Conservation (phyloP, 495 filamentous ascomycete genomes). For the Aspergillus cristatus region DNA sequence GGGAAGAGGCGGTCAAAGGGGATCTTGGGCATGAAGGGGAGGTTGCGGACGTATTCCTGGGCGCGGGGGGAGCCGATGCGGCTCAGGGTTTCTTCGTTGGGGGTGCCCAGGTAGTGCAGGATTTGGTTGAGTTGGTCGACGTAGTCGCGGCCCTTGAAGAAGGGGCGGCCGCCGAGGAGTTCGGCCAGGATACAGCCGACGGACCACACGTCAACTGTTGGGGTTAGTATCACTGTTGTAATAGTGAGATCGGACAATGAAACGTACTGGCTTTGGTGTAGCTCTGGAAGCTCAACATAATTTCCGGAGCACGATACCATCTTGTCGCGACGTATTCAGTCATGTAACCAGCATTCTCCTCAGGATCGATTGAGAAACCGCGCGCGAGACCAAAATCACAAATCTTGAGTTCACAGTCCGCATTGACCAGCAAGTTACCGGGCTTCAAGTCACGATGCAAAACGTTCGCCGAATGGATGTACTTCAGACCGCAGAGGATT, state of each 20-base stretch:
- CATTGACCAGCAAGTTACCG: slow-evolving; percentile 93
- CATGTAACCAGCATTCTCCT: slow-evolving; percentile 99
- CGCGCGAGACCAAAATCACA: slow-evolving; percentile 96
- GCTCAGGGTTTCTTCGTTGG: slow-evolving; percentile 86
- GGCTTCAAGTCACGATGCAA: slow-evolving; percentile 95
- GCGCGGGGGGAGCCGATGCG: slow-evolving; percentile 93
- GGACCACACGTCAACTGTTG: slow-evolving; percentile 94
- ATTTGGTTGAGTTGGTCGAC: slow-evolving; percentile 99
- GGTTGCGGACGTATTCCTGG: slow-evolving; percentile 96
- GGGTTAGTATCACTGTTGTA: slow-evolving; percentile 6
- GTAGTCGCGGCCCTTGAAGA: slow-evolving; percentile 99
- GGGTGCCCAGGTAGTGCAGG: slow-evolving; percentile 93
- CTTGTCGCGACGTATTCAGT: slow-evolving; percentile 97
- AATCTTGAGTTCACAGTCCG: slow-evolving; percentile 98
- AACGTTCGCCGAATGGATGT: slow-evolving; percentile 97
- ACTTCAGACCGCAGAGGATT: slow-evolving; percentile 92
- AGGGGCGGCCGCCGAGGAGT: slow-evolving; percentile 88
- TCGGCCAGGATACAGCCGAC: slow-evolving; percentile 97
- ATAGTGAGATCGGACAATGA: background rate
- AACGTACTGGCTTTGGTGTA: slow-evolving; percentile 97
- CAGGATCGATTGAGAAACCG: slow-evolving; percentile 92
- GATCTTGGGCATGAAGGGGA: slow-evolving; percentile 92
- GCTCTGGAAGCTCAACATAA: slow-evolving; percentile 99
- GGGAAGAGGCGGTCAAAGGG: slow-evolving; percentile 83
- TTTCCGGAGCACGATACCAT: slow-evolving; percentile 98